These are phyloP conservation scores for Rhodosporidiobolus odoratus DNA, from an alignment of 768 basidiomycete species.

Conservation along the genomic window DNA sequence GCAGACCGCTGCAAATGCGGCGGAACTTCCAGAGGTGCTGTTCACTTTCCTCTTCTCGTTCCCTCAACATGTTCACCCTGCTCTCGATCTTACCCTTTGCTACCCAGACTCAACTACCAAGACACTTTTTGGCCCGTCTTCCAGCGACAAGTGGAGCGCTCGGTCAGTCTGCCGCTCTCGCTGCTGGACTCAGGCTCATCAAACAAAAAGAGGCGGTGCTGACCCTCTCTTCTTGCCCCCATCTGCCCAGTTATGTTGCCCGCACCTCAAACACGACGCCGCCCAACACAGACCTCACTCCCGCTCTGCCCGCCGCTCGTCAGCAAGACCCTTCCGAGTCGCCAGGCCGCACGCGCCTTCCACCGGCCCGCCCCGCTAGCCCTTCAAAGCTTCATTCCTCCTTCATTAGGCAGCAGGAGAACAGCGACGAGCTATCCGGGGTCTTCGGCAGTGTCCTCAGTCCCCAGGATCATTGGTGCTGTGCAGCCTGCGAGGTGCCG, in stretches of 20 bases:
- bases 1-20: constrained; percentile 30
- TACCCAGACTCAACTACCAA: constrained; percentile 18
- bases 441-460: constrained; percentile 29
- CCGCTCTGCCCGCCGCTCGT: neutral
- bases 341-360: neutral
- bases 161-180: neutral
- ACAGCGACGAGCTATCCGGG: constrained; percentile 12
- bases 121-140: neutral
- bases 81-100: neutral
- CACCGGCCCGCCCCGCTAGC: neutral
- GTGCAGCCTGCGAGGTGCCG: constrained; percentile 5
- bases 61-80: neutral
- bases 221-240: neutral
- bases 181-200: neutral
- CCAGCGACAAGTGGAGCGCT: constrained; percentile 15
- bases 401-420: constrained; percentile 10
- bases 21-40: constrained; percentile 5
- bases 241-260: constrained; percentile 9
- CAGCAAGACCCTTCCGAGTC: too few relatives aligned
- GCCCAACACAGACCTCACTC: neutral
- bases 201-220: constrained; percentile 3
- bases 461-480: constrained; percentile 23
- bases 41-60: neutral
- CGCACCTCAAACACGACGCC: constrained; percentile 1
- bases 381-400: constrained; percentile 6